Base-by-base conservation (phyloP, 106 monocot genomes). In the Allium sativum region DNA sequence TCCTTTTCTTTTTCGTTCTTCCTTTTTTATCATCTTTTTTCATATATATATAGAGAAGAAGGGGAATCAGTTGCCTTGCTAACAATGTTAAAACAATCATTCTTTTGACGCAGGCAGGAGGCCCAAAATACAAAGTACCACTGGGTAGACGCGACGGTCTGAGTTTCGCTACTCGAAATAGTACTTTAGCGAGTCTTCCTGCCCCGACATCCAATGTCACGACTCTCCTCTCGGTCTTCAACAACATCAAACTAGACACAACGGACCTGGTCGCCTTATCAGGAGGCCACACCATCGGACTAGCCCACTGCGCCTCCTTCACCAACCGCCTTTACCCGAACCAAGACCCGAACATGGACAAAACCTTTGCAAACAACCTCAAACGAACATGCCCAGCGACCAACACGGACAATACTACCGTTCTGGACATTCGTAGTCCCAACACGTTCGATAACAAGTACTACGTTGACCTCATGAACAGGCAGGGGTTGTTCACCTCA, bases 221-320 rank as follows among this genome's bases (percentile, higher is more conserved):
- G 20, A 10, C 10, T 15, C 74, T 83, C 68, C 55, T 82, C 53
- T 11, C 55, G 46, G 59, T 59, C 50, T 58, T 82, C 21, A 13
- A 44, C 14, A 58, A 46, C 10, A 65, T 78, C 68, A 70, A 62
- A 45, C 82, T 82, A 19, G 64, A 71, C 74, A 13, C 63, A 41
- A 51, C 9, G 48, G 82, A 83, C 71, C 82, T 83, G 44, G 82
- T 83, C 43, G 55, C 74, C 22, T 75, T 83, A 68, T 78, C 82
- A 55, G 78, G 82, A 50, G 82, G 78, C 55, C 82, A 78, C 82
- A 83, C 82, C 50, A 61, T 75, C 75, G 82, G 82, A 47, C 44
- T 67, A n/a, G 71, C 64, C 74, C 77, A 83, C 78, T 78, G 82
- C 74, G 12, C 66, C 53, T 78, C 78, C 74, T 83, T 78, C 47